Conservation (phyloP, 306 rosid species). For the Prinsepia uniflora region DNA sequence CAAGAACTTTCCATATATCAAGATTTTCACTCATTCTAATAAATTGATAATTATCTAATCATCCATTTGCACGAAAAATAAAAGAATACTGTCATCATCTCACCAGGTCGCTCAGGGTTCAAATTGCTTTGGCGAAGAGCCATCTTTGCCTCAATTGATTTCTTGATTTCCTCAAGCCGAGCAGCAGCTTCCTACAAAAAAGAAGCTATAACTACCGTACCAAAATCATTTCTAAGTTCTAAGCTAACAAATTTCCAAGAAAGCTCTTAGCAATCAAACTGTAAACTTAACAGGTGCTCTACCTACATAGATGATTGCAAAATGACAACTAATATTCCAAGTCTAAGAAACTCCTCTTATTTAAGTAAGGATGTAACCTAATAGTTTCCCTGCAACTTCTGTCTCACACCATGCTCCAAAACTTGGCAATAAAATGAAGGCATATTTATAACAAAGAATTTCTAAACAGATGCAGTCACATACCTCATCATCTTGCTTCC, state of each 20-base stretch:
- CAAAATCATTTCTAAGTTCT: constrained; percentile 10
- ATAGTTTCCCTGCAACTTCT: neutral
- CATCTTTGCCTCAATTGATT: constrained; percentile 80
- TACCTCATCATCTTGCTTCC: constrained; percentile 90
- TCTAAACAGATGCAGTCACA: constrained; percentile 6
- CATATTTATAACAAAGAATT: neutral
- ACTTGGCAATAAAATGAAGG: neutral
- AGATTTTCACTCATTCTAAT: neutral
- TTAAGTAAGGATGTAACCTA: neutral
- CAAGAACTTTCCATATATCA: neutral
- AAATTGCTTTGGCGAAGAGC: constrained; percentile 83
- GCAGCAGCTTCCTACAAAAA: constrained; percentile 73
- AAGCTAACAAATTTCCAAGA: constrained; percentile 13
- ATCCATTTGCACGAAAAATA: constrained; percentile 5
- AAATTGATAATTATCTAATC: neutral
- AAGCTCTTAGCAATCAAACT: neutral
- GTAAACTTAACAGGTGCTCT: neutral
- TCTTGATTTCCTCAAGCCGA: constrained; percentile 84
- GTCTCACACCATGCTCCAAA: neutral
- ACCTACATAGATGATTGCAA: neutral
- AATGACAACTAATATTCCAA: neutral
- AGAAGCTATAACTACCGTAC: neutral
- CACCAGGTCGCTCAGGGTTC: constrained; percentile 97
- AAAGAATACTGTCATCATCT: constrained; percentile 25
- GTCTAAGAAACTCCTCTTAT: neutral